Percentiles rank a stretch among this genome's conserved stretches.
Evolutionary conservation across 768 basidiomycete genomes (phyloP).

Genomic region (button mushroom (Agaricus bisporus)): DNA sequence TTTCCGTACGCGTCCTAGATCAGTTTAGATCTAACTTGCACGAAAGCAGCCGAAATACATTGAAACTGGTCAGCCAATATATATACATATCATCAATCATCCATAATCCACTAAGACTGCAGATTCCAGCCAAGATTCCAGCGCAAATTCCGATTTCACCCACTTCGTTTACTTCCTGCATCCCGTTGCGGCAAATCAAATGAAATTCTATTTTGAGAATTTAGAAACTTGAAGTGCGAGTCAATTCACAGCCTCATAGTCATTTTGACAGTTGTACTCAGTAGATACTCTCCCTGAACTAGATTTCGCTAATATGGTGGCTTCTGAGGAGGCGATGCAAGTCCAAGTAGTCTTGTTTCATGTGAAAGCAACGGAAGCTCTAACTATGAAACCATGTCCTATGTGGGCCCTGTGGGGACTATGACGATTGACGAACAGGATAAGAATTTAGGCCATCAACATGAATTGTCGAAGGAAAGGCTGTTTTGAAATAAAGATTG

Average conservation of each 20-base stretch:
- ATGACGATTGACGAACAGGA: no score
- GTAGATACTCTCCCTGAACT: not conserved
- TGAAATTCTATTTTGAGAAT: not conserved
- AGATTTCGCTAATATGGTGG: not conserved
- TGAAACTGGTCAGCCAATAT: no score
- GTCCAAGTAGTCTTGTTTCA: no score
- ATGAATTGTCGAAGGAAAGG: no score
- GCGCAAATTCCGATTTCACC: not conserved
- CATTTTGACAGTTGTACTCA: not conserved
- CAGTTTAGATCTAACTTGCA: no score
- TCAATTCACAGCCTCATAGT: conserved; percentile 1
- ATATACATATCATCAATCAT: not conserved
- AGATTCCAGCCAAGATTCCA: not conserved
- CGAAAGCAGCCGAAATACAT: no score
- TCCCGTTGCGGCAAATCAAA: not conserved
- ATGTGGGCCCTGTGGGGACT: no score
- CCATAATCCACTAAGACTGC: not conserved
- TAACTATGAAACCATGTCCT: no score
- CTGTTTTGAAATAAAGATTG: no score
- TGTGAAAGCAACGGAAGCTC: no score
- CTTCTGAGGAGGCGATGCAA: not conserved
- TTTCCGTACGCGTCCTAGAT: not conserved
- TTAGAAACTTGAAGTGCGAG: not conserved
- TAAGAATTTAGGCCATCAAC: no score
- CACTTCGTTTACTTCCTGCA: not conserved